Percentiles rank a stretch among this genome's conserved stretches.
Evolutionary conservation across 306 rosid genomes (phyloP).

Genomic region (Citrullus amarus): DNA sequence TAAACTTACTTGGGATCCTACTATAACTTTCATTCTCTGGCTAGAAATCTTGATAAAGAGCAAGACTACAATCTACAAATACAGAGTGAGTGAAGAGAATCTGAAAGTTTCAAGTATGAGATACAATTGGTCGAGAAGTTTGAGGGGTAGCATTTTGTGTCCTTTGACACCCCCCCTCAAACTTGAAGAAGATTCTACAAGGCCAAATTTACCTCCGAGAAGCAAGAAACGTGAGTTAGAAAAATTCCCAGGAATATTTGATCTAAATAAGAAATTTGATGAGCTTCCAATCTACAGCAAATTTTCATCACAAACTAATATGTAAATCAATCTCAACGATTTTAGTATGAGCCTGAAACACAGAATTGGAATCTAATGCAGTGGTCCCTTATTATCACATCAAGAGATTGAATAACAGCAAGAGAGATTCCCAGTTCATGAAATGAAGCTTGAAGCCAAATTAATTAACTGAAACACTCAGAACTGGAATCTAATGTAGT

Average conservation of each 20-base stretch:
- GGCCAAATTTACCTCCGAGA: neutral
- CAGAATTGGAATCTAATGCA: neutral
- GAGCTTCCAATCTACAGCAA: neutral
- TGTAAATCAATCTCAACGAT: neutral
- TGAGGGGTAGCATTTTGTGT: neutral
- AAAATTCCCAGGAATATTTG: neutral
- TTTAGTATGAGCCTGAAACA: neutral
- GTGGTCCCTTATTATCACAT: neutral
- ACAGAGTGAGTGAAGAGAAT: neutral
- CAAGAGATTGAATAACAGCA: no score
- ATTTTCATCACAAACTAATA: neutral
- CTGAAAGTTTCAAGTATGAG: neutral
- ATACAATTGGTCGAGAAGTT: neutral
- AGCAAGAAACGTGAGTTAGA: neutral
- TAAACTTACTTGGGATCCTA: conserved; percentile 7
- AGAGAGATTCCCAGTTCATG: no score
- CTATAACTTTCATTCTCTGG: neutral
- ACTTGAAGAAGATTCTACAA: neutral
- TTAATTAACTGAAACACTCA: neutral
- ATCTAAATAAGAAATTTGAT: neutral
- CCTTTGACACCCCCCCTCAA: neutral
- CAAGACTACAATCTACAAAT: neutral
- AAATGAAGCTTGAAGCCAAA: neutral
- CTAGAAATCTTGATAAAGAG: neutral
- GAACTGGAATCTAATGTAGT: no score